Evolutionary conservation across 768 basidiomycete genomes (phyloP).

Genomic region (Pluteus cervinus): DNA sequence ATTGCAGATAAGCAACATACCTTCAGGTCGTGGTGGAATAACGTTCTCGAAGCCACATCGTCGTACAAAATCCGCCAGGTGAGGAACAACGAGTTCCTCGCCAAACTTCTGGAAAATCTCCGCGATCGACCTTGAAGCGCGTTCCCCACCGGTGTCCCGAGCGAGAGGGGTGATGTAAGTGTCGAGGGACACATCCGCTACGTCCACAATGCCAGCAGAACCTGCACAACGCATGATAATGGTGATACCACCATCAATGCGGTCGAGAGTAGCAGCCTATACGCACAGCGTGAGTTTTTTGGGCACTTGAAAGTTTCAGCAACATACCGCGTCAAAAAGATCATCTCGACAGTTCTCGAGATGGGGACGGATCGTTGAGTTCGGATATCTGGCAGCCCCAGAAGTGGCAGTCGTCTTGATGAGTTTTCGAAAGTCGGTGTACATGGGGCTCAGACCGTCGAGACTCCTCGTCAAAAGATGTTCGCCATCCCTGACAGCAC

Average conservation of each 20-base stretch:
- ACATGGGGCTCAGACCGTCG: no score
- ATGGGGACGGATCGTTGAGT: no score
- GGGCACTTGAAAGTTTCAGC: not conserved
- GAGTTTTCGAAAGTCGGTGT: no score
- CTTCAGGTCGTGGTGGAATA: constrained; percentile 3
- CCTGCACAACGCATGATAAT: constrained; percentile 7
- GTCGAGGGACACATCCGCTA: constrained; percentile 5
- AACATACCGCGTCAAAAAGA: constrained; percentile 6
- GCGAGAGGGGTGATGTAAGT: constrained; percentile 6
- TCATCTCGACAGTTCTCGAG: no score
- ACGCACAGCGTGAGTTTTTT: not conserved
- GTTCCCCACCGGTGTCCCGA: constrained; percentile 2
- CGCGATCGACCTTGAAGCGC: constrained; percentile 5
- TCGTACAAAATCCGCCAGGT: constrained; percentile 7
- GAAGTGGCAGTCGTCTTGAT: no score
- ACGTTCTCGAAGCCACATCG: constrained; percentile 4
- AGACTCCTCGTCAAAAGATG: no score
- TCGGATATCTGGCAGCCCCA: no score
- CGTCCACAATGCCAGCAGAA: not conserved
- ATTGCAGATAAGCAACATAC: constrained; percentile 1
- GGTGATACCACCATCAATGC: constrained; percentile 8
- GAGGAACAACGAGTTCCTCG: constrained; percentile 10
- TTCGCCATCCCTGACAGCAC: no score
- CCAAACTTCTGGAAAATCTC: constrained; percentile 10
- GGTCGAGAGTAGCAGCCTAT: constrained; percentile 8